phyloP scores from a whole-genome alignment of 2,329 filamentous ascomycete species.

The Berkeleyomyces basicola region DNA sequence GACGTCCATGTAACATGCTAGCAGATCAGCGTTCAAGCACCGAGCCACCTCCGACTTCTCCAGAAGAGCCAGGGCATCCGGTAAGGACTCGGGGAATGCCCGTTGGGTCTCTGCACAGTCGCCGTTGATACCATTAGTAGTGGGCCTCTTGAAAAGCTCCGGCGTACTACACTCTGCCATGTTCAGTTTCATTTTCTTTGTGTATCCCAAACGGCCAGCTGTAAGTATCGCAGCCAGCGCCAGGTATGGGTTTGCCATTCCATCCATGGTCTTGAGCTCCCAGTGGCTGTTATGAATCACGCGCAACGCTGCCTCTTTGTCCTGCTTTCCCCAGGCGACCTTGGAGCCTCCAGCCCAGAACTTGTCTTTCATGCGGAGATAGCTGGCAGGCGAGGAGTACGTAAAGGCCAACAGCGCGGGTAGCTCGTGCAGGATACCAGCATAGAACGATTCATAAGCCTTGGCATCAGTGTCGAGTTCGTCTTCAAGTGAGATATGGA shows the following conservation, averaged over 20 bases:
- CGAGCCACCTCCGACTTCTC: constrained; percentile 29
- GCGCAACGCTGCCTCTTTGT: constrained; percentile 58
- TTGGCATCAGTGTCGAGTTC: neutral
- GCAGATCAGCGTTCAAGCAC: constrained; percentile 32
- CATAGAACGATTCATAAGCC: constrained; percentile 41
- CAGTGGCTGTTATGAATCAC: constrained; percentile 51
- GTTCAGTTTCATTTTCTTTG: constrained; percentile 21
- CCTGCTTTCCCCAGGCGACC: constrained; percentile 69
- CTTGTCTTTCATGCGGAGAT: constrained; percentile 51
- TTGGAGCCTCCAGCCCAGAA: constrained; percentile 64
- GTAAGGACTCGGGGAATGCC: constrained; percentile 34
- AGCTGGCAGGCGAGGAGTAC: constrained; percentile 48
- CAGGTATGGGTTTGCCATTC: constrained; percentile 63
- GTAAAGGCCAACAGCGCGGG: constrained; percentile 52
- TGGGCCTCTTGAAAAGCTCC: constrained; percentile 36
- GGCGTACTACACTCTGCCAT: constrained; percentile 33
- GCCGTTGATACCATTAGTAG: constrained; percentile 16
- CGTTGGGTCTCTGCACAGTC: neutral
- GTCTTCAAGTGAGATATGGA: constrained; percentile 45
- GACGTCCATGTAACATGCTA: constrained; percentile 38
- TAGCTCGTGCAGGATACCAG: constrained; percentile 50
- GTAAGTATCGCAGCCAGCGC: constrained; percentile 24
- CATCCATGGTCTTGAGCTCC: constrained; percentile 67
- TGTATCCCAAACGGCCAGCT: constrained; percentile 18
- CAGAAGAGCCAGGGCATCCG: constrained; percentile 37